phyloP scores from a whole-genome alignment of 805 yeast genomes.

The Hanseniaspora taiwanica region DNA sequence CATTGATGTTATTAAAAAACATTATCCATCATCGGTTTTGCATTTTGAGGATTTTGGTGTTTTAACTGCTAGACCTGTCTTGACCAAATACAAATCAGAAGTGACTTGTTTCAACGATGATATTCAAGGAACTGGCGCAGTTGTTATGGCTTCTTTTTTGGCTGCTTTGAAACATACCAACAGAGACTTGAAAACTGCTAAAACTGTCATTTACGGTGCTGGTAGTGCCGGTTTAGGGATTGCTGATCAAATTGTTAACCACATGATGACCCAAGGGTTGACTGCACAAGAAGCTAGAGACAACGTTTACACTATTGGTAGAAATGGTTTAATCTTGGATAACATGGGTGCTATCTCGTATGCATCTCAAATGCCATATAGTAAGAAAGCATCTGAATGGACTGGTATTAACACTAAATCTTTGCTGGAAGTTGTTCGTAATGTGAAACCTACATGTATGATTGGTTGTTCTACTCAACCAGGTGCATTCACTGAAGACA shows the following conservation, averaged over 20 bases:
- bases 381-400: constrained; percentile 66
- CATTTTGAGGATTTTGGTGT: constrained; percentile 98
- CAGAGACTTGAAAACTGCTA: constrained; percentile 46
- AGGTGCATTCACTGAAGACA: constrained; percentile 81
- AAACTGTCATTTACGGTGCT: constrained; percentile 81
- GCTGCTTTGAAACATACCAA: constrained; percentile 79
- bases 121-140: constrained; percentile 98
- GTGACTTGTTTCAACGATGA: constrained; percentile 93
- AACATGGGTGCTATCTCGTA: constrained; percentile 43
- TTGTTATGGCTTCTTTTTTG: constrained; percentile 85
- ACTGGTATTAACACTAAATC: constrained; percentile 57
- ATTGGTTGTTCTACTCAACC: constrained; percentile 95
- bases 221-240: constrained; percentile 96
- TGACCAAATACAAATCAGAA: constrained; percentile 58
- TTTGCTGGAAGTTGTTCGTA: constrained; percentile 50
- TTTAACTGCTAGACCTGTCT: constrained; percentile 70
- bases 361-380: constrained; percentile 56
- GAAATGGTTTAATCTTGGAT: constrained; percentile 63
- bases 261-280: constrained; percentile 72
- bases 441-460: constrained; percentile 78
- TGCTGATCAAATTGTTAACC: constrained; percentile 86
- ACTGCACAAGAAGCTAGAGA: constrained; percentile 57
- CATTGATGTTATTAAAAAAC: constrained; percentile 51
- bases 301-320: constrained; percentile 69
- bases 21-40: constrained; percentile 81